A percentile compares a stretch with the other conserved stretches of the same genome.
Conservation (phyloP, 345 rosid species). For the Anacardium occidentale region DNA sequence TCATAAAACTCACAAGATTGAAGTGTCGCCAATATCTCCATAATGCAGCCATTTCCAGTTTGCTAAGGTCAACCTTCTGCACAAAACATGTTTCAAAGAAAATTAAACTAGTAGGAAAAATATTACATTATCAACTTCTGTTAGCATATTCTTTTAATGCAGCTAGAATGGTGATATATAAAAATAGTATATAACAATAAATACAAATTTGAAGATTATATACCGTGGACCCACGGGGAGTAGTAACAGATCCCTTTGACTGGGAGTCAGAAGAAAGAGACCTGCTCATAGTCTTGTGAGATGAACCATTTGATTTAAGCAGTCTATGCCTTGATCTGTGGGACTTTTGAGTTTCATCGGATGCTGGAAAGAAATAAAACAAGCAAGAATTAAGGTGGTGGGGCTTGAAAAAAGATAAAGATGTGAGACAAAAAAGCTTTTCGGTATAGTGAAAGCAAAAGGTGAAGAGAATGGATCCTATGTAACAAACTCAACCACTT, state of each 20-base stretch:
- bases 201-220: background rate
- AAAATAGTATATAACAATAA: background rate
- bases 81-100: slow-evolving; percentile 7
- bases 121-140: background rate
- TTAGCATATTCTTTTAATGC: background rate
- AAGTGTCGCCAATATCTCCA: slow-evolving; percentile 88
- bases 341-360: slow-evolving; percentile 79
- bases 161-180: background rate
- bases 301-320: slow-evolving; percentile 67
- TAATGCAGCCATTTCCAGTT: slow-evolving; percentile 82
- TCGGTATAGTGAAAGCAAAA: slow-evolving; percentile 59
- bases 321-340: slow-evolving; percentile 74
- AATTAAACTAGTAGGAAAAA: background rate
- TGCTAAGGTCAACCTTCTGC: slow-evolving; percentile 88
- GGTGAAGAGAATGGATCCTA: slow-evolving; percentile 60
- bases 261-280: slow-evolving; percentile 84
- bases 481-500: slow-evolving; percentile 45
- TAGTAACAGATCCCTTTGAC: slow-evolving; percentile 58
- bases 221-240: slow-evolving; percentile 62
- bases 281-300: slow-evolving; percentile 68
- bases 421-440: slow-evolving; percentile 36
- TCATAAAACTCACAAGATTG: slow-evolving; percentile 66
- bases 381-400: slow-evolving; percentile 34
- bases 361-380: slow-evolving; percentile 50
- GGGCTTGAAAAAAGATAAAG: slow-evolving; percentile 46